Evolutionary conservation across 2,329 filamentous ascomycete genomes (phyloP).

Genomic region (Aureobasidium leucospermi): DNA sequence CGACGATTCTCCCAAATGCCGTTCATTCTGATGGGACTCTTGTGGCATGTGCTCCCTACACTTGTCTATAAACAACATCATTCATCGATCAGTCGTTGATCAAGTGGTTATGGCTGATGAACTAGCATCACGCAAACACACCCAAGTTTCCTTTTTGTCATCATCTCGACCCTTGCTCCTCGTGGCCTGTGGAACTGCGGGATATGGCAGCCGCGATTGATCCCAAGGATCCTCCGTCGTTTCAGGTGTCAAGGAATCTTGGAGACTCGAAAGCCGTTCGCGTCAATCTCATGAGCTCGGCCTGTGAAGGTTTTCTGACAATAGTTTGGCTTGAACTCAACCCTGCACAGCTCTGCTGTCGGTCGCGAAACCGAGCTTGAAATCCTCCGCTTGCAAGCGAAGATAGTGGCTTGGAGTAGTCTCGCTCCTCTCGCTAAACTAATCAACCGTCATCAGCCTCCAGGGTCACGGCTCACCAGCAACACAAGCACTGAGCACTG

Average conservation of each 20-base stretch:
- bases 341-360: not conserved
- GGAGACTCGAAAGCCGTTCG: not conserved
- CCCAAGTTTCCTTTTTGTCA: not conserved
- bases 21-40: not conserved
- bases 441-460: not conserved
- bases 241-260: not conserved
- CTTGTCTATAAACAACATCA: not conserved
- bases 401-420: not conserved
- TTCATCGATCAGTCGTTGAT: not conserved
- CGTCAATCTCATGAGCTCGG: not conserved
- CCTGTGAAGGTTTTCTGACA: not conserved
- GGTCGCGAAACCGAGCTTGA: not conserved
- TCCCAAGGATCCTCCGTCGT: not conserved
- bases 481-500: conserved; percentile 2
- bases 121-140: not conserved
- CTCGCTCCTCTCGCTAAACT: conserved; percentile 1
- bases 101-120: not conserved
- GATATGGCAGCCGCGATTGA: not conserved
- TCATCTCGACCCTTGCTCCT: not conserved
- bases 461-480: not conserved
- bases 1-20: not conserved
- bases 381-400: not conserved
- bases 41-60: not conserved
- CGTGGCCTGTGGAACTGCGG: not conserved
- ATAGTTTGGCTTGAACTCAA: not conserved